Percentiles rank a stretch among this genome's conserved stretches.
Conservation (phyloP, 2,329 filamentous ascomycete genomes). For the Trichophyton benhamiae region DNA sequence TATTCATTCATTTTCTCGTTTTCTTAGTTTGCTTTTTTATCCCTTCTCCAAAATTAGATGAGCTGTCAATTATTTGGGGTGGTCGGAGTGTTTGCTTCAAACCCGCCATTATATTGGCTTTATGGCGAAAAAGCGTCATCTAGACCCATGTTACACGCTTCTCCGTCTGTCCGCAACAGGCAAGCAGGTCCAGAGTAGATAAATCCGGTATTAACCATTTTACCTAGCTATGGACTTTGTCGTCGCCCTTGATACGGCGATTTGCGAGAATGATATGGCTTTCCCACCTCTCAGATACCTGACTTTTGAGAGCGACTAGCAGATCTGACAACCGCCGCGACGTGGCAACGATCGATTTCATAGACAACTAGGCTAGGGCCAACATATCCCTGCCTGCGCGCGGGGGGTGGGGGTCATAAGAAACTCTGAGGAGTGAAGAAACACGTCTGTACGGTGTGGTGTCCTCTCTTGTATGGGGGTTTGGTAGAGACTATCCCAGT, state of each 20-base stretch:
- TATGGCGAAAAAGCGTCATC: neutral
- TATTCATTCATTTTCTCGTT: neutral
- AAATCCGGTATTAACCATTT: neutral
- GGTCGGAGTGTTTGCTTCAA: neutral
- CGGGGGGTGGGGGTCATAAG: neutral
- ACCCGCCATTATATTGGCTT: neutral
- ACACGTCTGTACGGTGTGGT: neutral
- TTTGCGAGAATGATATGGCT: neutral
- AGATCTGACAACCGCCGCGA: neutral
- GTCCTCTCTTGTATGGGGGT: neutral
- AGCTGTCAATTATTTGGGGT: neutral
- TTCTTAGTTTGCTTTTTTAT: neutral
- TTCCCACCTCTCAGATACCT: neutral
- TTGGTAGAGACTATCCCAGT: neutral
- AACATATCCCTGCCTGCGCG: neutral
- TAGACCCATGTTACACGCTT: neutral
- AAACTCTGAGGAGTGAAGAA: neutral
- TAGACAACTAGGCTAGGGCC: neutral
- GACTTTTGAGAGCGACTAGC: neutral
- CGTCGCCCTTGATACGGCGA: neutral
- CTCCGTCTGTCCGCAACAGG: neutral
- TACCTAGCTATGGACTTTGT: neutral
- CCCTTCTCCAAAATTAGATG: neutral
- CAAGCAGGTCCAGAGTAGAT: neutral
- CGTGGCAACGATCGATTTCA: constrained; percentile 2